Evolutionary conservation across 768 basidiomycete genomes (phyloP), one percentile per base, ranked within the genome.

Genomic region (Psilocybe cubensis): DNA sequence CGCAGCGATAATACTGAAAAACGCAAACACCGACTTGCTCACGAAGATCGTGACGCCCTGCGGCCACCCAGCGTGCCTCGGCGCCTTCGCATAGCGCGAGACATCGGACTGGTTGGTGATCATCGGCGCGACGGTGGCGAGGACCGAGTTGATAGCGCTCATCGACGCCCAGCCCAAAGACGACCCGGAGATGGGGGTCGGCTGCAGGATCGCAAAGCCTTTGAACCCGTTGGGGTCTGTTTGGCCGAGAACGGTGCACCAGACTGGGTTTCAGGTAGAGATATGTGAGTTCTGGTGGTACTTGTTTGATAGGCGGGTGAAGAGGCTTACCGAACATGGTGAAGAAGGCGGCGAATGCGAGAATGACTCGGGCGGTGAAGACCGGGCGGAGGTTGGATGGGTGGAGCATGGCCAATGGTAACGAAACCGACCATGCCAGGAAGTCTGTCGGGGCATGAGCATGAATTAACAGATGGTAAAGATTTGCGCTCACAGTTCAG

Each of bases 51-150:
- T 54, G 31, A 61, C 21, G 31, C 60, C 60, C 42, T 58, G 56
- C 5, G 60, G 60, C 60, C 60, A 61, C 20, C 60, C 60, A 12
- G 60, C 56, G 25, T 61, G 48, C 29, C 31, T 58, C 2, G 60
- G 60, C 11, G 52, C 43, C 24, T 46, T 54, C 3, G 60, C 60
- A n/a, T 61, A 61, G 11, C 60, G 60, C 8, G 60, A 61, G 21
- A 61, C 43, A 20, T 61, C 60, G 3, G 60, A 61, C 42, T 61
- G 60, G 41, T 61, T 61, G 4, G 56, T 61, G 47, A 61, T 61
- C 57, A 61, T 58, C 4, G 60, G 56, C 2, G 56, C 60, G 12
- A 56, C 50, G n/a, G 60, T 61, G 4, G 52, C 60, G 6, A 61
- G 56, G n/a, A 61, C 28, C 14, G 60, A 57, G 52, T 61, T 61